A percentile compares a stretch with the other conserved stretches of the same genome.
Conservation (phyloP, 306 rosid genomes). For the Trifolium subterraneum region DNA sequence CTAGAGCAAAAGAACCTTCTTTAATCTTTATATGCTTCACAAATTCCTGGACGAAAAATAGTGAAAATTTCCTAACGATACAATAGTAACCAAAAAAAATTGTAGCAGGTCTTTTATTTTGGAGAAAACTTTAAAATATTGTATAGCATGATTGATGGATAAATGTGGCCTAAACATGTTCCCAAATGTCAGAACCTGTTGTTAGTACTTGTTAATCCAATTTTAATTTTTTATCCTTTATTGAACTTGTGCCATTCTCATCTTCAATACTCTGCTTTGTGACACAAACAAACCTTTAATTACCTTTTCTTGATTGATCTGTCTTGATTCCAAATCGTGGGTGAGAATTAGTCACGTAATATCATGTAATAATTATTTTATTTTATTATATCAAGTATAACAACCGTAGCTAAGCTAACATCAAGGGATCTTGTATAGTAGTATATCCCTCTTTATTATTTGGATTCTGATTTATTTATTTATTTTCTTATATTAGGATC, state of each 20-base stretch:
- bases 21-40: too few relatives aligned
- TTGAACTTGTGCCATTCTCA: background rate
- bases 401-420: background rate
- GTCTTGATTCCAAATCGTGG: too few relatives aligned
- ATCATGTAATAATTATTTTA: too few relatives aligned
- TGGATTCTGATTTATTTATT: too few relatives aligned
- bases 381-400: background rate
- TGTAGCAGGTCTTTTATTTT: slow-evolving; percentile 1
- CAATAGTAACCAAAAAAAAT: too few relatives aligned
- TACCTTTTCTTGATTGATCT: background rate
- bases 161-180: slow-evolving; percentile 35
- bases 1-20: too few relatives aligned
- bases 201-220: background rate
- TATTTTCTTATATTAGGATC: too few relatives aligned
- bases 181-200: slow-evolving; percentile 9
- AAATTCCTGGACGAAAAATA: background rate
- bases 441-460: too few relatives aligned
- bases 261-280: too few relatives aligned
- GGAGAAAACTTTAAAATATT: slow-evolving; percentile 2
- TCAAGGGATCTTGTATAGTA: background rate
- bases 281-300: too few relatives aligned
- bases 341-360: too few relatives aligned
- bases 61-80: too few relatives aligned
- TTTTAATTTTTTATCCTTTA: background rate
- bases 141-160: slow-evolving; percentile 15